Conservation (phyloP, 1,284 basidiomycete genomes). For the Fistulina hepatica region DNA sequence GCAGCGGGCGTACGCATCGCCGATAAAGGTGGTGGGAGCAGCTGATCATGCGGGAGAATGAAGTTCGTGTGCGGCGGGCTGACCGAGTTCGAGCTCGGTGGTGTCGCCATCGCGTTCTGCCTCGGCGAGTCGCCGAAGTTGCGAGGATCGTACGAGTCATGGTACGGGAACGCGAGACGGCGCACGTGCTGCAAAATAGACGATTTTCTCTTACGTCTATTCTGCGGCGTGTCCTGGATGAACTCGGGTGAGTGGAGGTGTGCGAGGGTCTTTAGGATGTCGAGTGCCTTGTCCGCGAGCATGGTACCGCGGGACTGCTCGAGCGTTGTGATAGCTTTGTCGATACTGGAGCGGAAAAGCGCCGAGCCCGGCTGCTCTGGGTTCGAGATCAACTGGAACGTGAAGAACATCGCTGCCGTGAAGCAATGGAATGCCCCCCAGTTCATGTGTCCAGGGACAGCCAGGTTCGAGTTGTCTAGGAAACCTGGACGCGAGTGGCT, state of each 20-base stretch:
- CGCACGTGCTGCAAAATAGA: conserved; percentile 54
- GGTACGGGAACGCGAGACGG: conserved; percentile 68
- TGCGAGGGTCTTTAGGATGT: conserved; percentile 54
- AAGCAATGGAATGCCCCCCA: conserved; percentile 76
- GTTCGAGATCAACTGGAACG: conserved; percentile 68
- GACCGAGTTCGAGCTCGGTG: conserved; percentile 32
- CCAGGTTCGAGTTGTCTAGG: conserved; percentile 32
- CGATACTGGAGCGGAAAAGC: conserved; percentile 61
- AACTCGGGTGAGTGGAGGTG: conserved; percentile 60
- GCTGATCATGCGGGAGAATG: conserved; percentile 28
- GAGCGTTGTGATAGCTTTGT: conserved; percentile 51
- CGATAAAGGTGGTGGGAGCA: conserved; percentile 26
- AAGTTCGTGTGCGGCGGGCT: conserved; percentile 31
- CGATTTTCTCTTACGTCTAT: conserved; percentile 47
- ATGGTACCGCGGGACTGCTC: conserved; percentile 36
- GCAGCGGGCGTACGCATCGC: conserved; percentile 22
- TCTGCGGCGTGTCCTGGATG: conserved; percentile 32
- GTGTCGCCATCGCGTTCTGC: conserved; percentile 22
- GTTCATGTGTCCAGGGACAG: conserved; percentile 69
- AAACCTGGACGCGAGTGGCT: conserved; percentile 62
- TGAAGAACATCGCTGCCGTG: conserved; percentile 79
- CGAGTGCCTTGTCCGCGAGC: conserved; percentile 61
- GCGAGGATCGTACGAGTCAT: conserved; percentile 50
- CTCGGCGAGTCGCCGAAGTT: conserved; percentile 38
- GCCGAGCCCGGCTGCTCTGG: conserved; percentile 65